Conservation (phyloP, 2,329 filamentous ascomycete genomes). For the Myriosclerotinia scirpicola region DNA sequence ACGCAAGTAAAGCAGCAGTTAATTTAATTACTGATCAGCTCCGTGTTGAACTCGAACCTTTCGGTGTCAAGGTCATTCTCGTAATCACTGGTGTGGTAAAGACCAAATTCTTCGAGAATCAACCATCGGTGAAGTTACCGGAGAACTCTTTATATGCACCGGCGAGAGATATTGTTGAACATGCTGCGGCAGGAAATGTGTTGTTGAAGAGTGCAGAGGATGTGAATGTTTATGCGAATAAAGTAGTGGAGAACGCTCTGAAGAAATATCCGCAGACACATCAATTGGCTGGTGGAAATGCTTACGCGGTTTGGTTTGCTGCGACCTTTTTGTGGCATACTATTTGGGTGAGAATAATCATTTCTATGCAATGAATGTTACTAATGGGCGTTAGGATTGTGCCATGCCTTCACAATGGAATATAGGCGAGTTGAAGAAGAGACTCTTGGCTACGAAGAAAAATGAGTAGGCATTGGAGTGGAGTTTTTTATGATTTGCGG, state of each 20-base stretch:
- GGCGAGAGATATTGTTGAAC: slow-evolving; percentile 29
- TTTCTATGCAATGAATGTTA: not conserved
- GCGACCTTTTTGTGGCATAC: slow-evolving; percentile 27
- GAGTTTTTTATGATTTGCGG: too few species aligned
- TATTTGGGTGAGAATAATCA: slow-evolving; percentile 27
- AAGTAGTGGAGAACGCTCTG: slow-evolving; percentile 33
- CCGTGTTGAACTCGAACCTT: slow-evolving; percentile 31
- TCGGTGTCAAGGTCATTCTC: slow-evolving; percentile 31
- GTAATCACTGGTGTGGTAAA: slow-evolving; percentile 31
- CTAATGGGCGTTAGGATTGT: slow-evolving; percentile 21
- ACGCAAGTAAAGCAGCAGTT: slow-evolving; percentile 33
- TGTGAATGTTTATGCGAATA: slow-evolving; percentile 29
- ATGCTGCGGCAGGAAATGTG: slow-evolving; percentile 17
- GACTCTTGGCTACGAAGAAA: slow-evolving; percentile 24
- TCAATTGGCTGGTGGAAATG: slow-evolving; percentile 30
- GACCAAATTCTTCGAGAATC: slow-evolving; percentile 33
- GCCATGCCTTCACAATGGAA: slow-evolving; percentile 8
- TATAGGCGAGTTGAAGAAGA: slow-evolving; percentile 21
- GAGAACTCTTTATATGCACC: slow-evolving; percentile 30
- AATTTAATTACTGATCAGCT: slow-evolving; percentile 29
- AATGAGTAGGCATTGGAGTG: not conserved
- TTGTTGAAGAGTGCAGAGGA: slow-evolving; percentile 21
- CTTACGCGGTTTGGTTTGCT: slow-evolving; percentile 27
- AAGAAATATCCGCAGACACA: slow-evolving; percentile 30
- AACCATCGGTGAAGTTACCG: slow-evolving; percentile 25